Conservation (phyloP, 2,329 filamentous ascomycete genomes). For the Neoscytalidium dimidiatum region DNA sequence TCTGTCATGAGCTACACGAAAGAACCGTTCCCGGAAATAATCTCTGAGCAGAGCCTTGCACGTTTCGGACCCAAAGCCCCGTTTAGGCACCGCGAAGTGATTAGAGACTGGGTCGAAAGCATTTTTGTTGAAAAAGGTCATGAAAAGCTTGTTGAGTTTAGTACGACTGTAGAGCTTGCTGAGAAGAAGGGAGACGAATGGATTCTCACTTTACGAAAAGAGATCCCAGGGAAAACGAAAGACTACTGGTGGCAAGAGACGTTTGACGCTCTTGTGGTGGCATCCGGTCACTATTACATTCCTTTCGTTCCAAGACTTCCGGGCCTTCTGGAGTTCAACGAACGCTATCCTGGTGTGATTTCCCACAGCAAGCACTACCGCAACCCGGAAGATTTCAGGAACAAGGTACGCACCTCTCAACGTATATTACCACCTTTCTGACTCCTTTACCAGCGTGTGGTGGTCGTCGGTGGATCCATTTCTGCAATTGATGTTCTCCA, state of each 20-base stretch:
- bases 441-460: slow-evolving; percentile 11
- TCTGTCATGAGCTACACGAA: slow-evolving; percentile 63
- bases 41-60: slow-evolving; percentile 44
- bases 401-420: background rate
- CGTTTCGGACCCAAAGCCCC: slow-evolving; percentile 60
- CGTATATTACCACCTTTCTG: background rate
- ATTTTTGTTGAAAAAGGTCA: slow-evolving; percentile 43
- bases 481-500: slow-evolving; percentile 22
- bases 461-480: slow-evolving; percentile 23
- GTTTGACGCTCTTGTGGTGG: slow-evolving; percentile 71
- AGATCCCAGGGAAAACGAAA: background rate
- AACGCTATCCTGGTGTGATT: slow-evolving; percentile 61
- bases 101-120: slow-evolving; percentile 56
- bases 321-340: slow-evolving; percentile 62
- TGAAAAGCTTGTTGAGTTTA: slow-evolving; percentile 38
- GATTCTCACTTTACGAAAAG: slow-evolving; percentile 31
- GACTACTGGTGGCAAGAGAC: slow-evolving; percentile 43
- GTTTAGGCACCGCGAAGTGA: slow-evolving; percentile 62
- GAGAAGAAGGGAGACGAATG: slow-evolving; percentile 27
- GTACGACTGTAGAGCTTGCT: slow-evolving; percentile 34
- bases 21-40: slow-evolving; percentile 53
- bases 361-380: slow-evolving; percentile 51
- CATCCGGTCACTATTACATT: slow-evolving; percentile 73
- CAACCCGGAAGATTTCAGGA: slow-evolving; percentile 19
- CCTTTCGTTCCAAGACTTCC: slow-evolving; percentile 66